Evolutionary conservation across 768 basidiomycete species (phyloP), one percentile per base, ranked within the genome.

Genomic region (Hygrocybe coccinea): DNA sequence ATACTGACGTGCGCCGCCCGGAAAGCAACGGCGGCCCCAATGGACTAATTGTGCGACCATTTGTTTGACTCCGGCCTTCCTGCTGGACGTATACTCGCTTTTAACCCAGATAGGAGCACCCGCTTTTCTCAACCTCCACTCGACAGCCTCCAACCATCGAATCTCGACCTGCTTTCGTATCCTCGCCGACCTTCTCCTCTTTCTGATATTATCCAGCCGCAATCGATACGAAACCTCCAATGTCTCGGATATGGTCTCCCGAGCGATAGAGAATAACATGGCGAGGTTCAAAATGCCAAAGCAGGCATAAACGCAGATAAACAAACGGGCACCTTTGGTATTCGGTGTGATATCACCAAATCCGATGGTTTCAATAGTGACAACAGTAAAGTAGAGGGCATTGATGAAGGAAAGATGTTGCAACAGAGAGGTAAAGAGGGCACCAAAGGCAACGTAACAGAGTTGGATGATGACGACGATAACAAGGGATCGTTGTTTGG

Each of bases 391-490:
- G 65, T 90, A 91, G n/a, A 92, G 74, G 1, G 83, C 84, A 64
- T 89, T 75, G 61, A 91, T 77, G 66, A 88, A 93, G 17, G 74
- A 67, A 33, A 88, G 75, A 2, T 76, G 52, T 44, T 86, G 67
- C 21, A 84, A 68, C 55, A 81, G 67, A 0, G 80, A 72, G 63
- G 82, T 78, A 48, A 82, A 68, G 12, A 89, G 73, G 0, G 85
- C 80, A 4, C 91, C 91, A 9, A 93, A 62, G 0, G 85, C 87
- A 56, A 92, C 74, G 65, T 90, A 92, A 55, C 75, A 74, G 19
- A 93, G 75, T 1, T 93, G 71, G 14, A 85, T 65, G 61, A 94
- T 93, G 55, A 87, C 82, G 36, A 88, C 80, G 56, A 93, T 85
- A 33, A 87, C 81, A 15, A 93, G 78, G 1, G 84, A 81, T 3